Conservation (phyloP, 2,329 filamentous ascomycete species). For the Samsoniella hepiali region DNA sequence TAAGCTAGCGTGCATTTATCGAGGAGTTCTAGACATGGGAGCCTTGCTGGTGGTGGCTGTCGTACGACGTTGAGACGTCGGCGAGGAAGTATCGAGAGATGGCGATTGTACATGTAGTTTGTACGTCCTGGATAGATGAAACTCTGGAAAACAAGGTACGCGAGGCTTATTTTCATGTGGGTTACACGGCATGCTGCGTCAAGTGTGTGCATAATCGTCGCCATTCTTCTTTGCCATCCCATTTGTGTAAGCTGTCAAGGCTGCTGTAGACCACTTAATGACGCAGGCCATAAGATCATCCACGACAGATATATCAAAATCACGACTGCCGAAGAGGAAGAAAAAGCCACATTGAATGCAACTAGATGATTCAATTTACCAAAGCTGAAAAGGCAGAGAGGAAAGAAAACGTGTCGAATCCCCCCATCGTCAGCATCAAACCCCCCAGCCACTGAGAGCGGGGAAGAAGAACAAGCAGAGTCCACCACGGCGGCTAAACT, state of each 20-base stretch:
- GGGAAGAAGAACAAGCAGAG: background rate
- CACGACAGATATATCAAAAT: background rate
- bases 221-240: background rate
- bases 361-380: background rate
- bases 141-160: background rate
- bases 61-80: too few relatives aligned
- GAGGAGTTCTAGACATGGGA: too few relatives aligned
- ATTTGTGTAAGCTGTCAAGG: background rate
- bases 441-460: background rate
- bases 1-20: too few relatives aligned
- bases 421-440: background rate
- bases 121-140: too few relatives aligned
- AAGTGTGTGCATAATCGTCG: background rate
- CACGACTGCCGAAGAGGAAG: conserved; percentile 1
- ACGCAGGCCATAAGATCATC: background rate
- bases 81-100: too few relatives aligned
- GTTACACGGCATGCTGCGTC: background rate
- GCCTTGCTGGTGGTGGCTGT: too few relatives aligned
- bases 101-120: too few relatives aligned
- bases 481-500: conserved; percentile 18
- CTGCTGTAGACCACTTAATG: too few relatives aligned
- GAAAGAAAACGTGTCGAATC: background rate
- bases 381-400: conserved; percentile 2
- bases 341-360: conserved; percentile 11
- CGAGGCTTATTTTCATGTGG: background rate